Conservation (phyloP, 2,329 filamentous ascomycete species). For the Aureobasidium mangrovei region DNA sequence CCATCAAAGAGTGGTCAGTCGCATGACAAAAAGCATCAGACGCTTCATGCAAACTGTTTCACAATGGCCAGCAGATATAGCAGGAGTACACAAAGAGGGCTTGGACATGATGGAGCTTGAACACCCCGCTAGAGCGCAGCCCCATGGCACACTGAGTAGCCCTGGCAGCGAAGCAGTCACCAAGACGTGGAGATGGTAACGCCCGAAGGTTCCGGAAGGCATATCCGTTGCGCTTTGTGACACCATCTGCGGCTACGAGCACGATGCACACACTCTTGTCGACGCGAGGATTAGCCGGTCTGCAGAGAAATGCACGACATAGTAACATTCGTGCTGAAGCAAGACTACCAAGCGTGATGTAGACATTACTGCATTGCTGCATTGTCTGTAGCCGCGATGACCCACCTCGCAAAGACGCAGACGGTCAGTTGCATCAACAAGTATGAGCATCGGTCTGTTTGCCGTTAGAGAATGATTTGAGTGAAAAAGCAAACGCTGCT, state of each 20-base stretch:
- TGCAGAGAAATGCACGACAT: neutral
- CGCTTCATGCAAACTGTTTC: neutral
- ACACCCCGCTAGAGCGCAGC: neutral
- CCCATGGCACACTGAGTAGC: constrained; percentile 6
- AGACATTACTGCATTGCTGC: neutral
- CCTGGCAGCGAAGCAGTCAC: constrained; percentile 2
- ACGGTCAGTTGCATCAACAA: neutral
- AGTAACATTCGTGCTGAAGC: neutral
- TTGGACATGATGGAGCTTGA: constrained; percentile 2
- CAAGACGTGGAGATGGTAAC: constrained; percentile 9
- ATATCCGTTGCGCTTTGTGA: neutral
- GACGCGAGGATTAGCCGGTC: constrained; percentile 1
- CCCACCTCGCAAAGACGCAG: neutral
- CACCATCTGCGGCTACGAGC: constrained; percentile 1
- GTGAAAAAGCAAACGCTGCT: constrained; percentile 1
- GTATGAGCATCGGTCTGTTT: neutral
- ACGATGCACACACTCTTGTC: neutral
- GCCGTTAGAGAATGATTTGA: neutral
- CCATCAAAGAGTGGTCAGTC: constrained; percentile 5
- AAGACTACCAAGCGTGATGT: too few species aligned
- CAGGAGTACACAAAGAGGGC: constrained; percentile 7
- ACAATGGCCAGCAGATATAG: constrained; percentile 12
- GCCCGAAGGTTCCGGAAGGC: constrained; percentile 10
- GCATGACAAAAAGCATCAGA: constrained; percentile 11
- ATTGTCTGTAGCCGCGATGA: neutral